These are phyloP conservation scores for Phlebiopsis gigantea DNA, from an alignment of 768 basidiomycete genomes.

Conservation along the genomic window DNA sequence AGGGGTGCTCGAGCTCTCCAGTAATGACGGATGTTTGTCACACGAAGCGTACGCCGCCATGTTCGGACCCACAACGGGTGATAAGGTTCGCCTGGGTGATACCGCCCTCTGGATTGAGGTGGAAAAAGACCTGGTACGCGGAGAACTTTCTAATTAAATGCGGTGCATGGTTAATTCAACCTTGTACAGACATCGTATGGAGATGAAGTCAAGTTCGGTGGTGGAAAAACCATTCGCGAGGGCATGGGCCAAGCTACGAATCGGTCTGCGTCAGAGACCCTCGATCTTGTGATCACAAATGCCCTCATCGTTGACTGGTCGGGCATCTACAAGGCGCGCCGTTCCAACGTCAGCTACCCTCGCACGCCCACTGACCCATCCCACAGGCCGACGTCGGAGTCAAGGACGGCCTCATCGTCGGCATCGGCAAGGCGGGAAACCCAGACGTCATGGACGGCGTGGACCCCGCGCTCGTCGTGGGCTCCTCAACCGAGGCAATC, in stretches of 20 bases:
- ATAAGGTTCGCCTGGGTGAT: conserved; percentile 84
- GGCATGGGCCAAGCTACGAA: conserved; percentile 94
- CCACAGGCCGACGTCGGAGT: conserved; percentile 90
- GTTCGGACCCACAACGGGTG: conserved; percentile 94
- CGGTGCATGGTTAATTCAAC: background rate
- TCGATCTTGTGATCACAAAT: conserved; percentile 95
- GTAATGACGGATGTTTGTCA: conserved; percentile 48
- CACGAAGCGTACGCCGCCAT: conserved; percentile 82
- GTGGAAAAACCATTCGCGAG: conserved; percentile 92
- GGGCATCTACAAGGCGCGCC: conserved; percentile 75
- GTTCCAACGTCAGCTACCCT: background rate
- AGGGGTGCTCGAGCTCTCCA: conserved; percentile 43
- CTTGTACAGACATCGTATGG: conserved; percentile 72
- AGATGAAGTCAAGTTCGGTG: conserved; percentile 97
- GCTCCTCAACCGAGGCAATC: conserved; percentile 91
- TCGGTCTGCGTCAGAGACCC: conserved; percentile 53
- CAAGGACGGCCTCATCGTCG: conserved; percentile 73
- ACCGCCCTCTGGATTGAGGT: conserved; percentile 89
- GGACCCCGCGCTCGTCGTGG: conserved; percentile 66
- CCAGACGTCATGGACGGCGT: conserved; percentile 88
- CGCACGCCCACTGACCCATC: background rate
- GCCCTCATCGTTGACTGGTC: conserved; percentile 92
- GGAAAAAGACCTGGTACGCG: conserved; percentile 69
- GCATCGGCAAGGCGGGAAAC: conserved; percentile 97
- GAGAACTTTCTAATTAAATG: background rate